Evolutionary conservation across 192 early-diverging fungal genomes (phyloP), one percentile per base, ranked within the genome.

Genomic region (Dimargaris xerosporica): DNA sequence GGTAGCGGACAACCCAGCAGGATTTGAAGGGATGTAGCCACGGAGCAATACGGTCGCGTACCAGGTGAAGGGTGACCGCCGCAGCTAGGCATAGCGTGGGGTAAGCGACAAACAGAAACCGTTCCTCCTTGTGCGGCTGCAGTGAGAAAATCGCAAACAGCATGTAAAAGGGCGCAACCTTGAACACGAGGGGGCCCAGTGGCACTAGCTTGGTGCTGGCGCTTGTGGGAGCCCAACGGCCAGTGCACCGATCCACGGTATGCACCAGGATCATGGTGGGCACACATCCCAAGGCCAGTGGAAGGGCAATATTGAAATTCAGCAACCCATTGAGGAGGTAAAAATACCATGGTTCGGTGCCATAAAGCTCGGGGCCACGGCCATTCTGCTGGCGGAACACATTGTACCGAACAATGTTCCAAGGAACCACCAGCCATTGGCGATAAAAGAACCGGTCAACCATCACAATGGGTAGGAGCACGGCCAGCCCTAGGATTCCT

Each of bases 91-190:
- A 83, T 30, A 98, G 69, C 44, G 89, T 65, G 44, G 96, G 96
- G 66, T 95, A 98, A 0, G 86, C 85, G 21, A 96, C 86, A 70
- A 77, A 94, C 64, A 98, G 64, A 64, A 98, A 98, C 4, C 96
- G 80, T 63, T 98, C 96, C 66, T 98, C 96, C 72, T 98, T 98
- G 76, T 98, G 96, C n/a, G 91, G 84, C 70, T 94, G 93, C 13
- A 78, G 25, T 2, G 83, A 85, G 62, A 98, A 94, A 28, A 89
- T 82, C 3, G 64, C 54, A 30, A 96, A 75, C 82, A 82, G 85
- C 17, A 91, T 44, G 47, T 86, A 85, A 29, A 94, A 85, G 10
- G 86, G 86, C 48, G 71, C 41, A 1, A 91, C 69, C 54, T 83
- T 81, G 47, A 78, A 68, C 16, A 75, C 30, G 1, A 88, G 69